Evolutionary conservation across 1,284 basidiomycete genomes (phyloP), one percentile per base, ranked within the genome.

Genomic region (Anthracocystis setariae): DNA sequence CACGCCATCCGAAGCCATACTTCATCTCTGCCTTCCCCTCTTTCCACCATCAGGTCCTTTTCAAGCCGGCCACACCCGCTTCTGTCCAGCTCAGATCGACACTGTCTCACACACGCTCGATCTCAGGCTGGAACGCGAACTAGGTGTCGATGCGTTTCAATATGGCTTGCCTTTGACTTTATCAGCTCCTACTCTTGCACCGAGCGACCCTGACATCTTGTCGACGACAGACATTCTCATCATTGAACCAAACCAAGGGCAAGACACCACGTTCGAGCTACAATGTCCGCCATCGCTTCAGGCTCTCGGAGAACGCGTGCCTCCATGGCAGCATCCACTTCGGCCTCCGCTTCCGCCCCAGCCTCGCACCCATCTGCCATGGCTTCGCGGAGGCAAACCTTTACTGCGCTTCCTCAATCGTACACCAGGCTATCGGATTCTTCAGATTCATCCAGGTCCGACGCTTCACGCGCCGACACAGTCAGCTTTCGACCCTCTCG

Each of bases 291-390:
- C 20, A 17, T 27, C 15, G 48, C 56, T 18, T 47, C 56, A 9
- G n/a, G 45, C 10, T 56, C 53, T 1, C 45, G 58, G 27, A 39
- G 53, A 24, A 61, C 53, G 20, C 64, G 64, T 20, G 54, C 53
- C 8, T 67, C 64, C 0, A 37, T 61, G 7, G 64, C 64, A 12
- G 49, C 53, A 23, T 42, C 63, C 18, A n/a, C 46, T 8, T 55
- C 32, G 20, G 40, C 47, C 12, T 56, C 60, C 29, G 24, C 44
- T 21, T 40, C 33, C 9, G 44, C 47, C 13, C n/a, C 56, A 21
- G 52, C 38, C 13, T 50, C 56, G 8, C 47, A 46, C 35, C 51
- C 27, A 10, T 10, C 38, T 18, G 55, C 32, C 15, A 29, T 23
- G n/a, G 0, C 39, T 12, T 35, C 44, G 4, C 50, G 56, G 15